phyloP scores from a whole-genome alignment of 257 asterid genomes.

The Primulina tabacum region DNA sequence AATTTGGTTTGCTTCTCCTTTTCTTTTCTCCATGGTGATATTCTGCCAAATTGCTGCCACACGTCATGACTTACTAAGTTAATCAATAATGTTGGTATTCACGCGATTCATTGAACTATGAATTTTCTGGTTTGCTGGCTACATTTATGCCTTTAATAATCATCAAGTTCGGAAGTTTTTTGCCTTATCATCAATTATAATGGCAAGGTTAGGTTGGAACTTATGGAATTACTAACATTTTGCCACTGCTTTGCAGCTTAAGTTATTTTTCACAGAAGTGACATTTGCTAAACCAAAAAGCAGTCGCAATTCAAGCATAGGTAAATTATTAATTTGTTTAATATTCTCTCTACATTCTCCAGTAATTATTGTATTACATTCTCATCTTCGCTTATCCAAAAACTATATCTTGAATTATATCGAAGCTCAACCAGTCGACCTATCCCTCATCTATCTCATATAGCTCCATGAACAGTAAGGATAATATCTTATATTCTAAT shows the following conservation, averaged over 20 bases:
- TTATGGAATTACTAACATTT: conserved; percentile 22
- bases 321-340: conserved; percentile 34
- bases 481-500: not conserved
- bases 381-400: conserved; percentile 3
- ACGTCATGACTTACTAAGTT: conserved; percentile 1
- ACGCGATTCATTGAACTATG: too few species aligned
- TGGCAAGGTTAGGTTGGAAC: not conserved
- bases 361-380: not conserved
- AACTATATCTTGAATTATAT: not conserved
- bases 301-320: conserved; percentile 98
- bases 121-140: too few species aligned
- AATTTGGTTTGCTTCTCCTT: not conserved
- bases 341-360: not conserved
- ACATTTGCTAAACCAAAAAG: conserved; percentile 98
- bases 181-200: too few species aligned
- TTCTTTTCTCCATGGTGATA: conserved; percentile 11
- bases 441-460: not conserved
- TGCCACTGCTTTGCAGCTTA: conserved; percentile 56
- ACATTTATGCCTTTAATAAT: too few species aligned
- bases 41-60: not conserved
- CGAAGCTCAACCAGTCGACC: not conserved
- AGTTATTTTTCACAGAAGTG: conserved; percentile 83
- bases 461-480: not conserved
- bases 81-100: not conserved
- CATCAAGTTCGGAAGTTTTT: too few species aligned